Conservation (phyloP, 345 rosid genomes). For the Physaria fendleri region DNA sequence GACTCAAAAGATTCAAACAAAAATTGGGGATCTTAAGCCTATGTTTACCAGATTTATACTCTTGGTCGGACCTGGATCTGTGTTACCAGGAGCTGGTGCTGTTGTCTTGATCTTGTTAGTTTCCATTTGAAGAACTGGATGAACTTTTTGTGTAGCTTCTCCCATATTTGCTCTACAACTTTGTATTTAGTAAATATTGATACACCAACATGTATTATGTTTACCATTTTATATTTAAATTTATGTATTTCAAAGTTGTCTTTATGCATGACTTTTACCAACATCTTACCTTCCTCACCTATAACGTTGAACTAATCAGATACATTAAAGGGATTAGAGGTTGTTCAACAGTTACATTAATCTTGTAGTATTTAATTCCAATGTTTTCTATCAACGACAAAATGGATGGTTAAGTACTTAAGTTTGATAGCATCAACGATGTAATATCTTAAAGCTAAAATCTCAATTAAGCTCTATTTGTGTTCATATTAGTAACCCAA, state of each 20-base stretch:
- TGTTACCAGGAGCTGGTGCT: constrained; percentile 17
- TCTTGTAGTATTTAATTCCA: neutral
- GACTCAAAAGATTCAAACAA: too few relatives aligned
- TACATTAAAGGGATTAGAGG: constrained; percentile 12
- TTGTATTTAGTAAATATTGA: neutral
- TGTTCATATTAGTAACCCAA: too few relatives aligned
- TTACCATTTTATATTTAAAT: neutral
- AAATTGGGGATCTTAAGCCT: too few relatives aligned
- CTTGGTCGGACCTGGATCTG: too few relatives aligned
- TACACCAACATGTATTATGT: neutral
- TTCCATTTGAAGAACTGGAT: constrained; percentile 38
- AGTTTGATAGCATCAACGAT: too few relatives aligned
- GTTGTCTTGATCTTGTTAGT: constrained; percentile 26
- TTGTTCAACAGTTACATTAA: constrained; percentile 40
- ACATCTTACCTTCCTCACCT: constrained; percentile 51
- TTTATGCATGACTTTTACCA: constrained; percentile 4
- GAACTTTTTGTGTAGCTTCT: constrained; percentile 40
- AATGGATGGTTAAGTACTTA: too few relatives aligned
- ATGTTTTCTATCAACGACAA: too few relatives aligned
- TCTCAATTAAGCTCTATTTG: too few relatives aligned
- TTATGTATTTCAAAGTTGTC: neutral
- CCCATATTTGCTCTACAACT: constrained; percentile 30
- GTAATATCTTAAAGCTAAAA: too few relatives aligned
- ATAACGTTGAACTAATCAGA: constrained; percentile 22
- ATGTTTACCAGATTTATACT: too few relatives aligned